These are phyloP conservation scores for Volvariella volvacea DNA, from an alignment of 1,284 basidiomycete genomes.

Conservation along the genomic window DNA sequence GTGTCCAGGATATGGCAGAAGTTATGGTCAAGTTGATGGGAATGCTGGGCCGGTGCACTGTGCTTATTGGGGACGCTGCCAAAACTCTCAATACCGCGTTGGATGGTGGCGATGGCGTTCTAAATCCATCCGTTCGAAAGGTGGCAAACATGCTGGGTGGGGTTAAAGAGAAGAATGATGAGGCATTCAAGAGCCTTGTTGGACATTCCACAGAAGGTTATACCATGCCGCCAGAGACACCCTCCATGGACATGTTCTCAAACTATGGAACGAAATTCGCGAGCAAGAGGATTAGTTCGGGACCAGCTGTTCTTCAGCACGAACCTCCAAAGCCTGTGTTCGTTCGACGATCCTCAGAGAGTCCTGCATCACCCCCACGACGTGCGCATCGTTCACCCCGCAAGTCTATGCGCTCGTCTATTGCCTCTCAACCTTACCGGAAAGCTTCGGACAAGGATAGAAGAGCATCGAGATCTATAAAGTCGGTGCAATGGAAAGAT, in stretches of 20 bases:
- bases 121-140: conserved; percentile 28
- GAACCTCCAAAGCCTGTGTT: conserved; percentile 19
- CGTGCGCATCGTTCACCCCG: conserved; percentile 49
- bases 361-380: conserved; percentile 33
- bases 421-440: conserved; percentile 54
- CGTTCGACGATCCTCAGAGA: conserved; percentile 25
- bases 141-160: conserved; percentile 45
- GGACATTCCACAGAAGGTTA: conserved; percentile 60
- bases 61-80: conserved; percentile 65
- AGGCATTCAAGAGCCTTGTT: conserved; percentile 55
- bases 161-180: conserved; percentile 63
- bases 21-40: conserved; percentile 67
- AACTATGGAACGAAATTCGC: conserved; percentile 33
- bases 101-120: conserved; percentile 29
- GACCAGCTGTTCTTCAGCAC: conserved; percentile 37
- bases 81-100: conserved; percentile 42
- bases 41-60: conserved; percentile 75
- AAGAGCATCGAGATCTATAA: conserved; percentile 51
- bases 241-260: conserved; percentile 39
- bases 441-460: conserved; percentile 55
- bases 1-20: conserved; percentile 60
- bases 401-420: conserved; percentile 61
- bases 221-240: conserved; percentile 21
- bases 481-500: conserved; percentile 87
- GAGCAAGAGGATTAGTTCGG: conserved; percentile 38